Percentiles rank a stretch among this genome's conserved stretches.
Conservation (phyloP, 2,329 filamentous ascomycete species). For the Neonectria coccinea region DNA sequence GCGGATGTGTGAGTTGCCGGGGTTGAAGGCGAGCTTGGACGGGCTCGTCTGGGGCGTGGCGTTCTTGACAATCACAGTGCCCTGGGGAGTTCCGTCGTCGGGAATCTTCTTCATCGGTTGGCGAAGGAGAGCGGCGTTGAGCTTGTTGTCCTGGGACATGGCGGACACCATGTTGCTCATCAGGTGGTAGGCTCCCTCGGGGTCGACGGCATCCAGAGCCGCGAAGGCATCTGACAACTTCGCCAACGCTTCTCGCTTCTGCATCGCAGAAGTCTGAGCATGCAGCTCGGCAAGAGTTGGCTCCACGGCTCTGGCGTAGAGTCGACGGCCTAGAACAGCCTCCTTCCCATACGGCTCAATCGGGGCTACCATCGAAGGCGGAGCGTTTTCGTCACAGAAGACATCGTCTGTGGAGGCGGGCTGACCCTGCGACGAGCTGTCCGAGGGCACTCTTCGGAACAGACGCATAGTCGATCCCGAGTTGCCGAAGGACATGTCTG, state of each 20-base stretch:
- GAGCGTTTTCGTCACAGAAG: slow-evolving; percentile 73
- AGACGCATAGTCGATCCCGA: slow-evolving; percentile 90
- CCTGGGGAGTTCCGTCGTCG: slow-evolving; percentile 61
- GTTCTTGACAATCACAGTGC: slow-evolving; percentile 70
- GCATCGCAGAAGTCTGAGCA: slow-evolving; percentile 75
- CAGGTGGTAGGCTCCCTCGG: slow-evolving; percentile 89
- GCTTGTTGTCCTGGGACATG: slow-evolving; percentile 76
- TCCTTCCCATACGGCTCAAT: slow-evolving; percentile 79
- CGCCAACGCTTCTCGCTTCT: slow-evolving; percentile 85
- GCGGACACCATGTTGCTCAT: slow-evolving; percentile 82
- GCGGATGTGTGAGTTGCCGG: slow-evolving; percentile 87
- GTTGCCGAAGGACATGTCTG: slow-evolving; percentile 95
- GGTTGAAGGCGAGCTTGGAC: slow-evolving; percentile 78
- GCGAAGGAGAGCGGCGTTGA: slow-evolving; percentile 63
- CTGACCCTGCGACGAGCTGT: slow-evolving; percentile 64
- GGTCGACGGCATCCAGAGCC: slow-evolving; percentile 85
- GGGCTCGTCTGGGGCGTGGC: slow-evolving; percentile 59
- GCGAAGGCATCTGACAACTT: slow-evolving; percentile 88
- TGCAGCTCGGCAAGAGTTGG: slow-evolving; percentile 86
- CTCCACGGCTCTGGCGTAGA: slow-evolving; percentile 85
- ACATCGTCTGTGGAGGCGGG: slow-evolving; percentile 55
- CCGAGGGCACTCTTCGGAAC: slow-evolving; percentile 86
- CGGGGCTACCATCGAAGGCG: slow-evolving; percentile 58
- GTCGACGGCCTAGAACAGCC: slow-evolving; percentile 81
- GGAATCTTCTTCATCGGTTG: slow-evolving; percentile 55